phyloP scores from a whole-genome alignment of 1,284 basidiomycete genomes.

The Cryptococcus sp. region DNA sequence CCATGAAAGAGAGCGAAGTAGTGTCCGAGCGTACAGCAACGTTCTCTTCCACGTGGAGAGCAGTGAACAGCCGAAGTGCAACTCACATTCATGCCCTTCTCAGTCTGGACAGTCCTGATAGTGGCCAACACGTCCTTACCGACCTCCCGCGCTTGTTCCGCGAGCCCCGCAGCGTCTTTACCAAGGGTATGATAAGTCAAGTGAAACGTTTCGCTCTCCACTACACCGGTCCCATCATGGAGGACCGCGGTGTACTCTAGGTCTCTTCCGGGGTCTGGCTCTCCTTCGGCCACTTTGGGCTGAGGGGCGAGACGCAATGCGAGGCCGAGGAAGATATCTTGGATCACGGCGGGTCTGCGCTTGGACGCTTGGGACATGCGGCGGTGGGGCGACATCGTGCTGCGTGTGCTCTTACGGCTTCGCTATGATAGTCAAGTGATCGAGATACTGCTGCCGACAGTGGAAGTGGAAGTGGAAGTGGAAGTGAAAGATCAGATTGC shows the following conservation, averaged over 20 bases:
- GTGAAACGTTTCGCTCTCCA: slow-evolving; percentile 34
- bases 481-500: no score
- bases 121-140: slow-evolving; percentile 27
- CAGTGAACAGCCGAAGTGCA: neutral
- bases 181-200: slow-evolving; percentile 14
- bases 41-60: no score
- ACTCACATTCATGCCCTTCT: slow-evolving; percentile 38
- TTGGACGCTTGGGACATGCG: slow-evolving; percentile 26
- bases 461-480: no score
- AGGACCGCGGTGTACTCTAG: slow-evolving; percentile 35
- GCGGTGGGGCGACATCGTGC: slow-evolving; percentile 30
- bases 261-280: slow-evolving; percentile 19
- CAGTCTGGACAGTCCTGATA: slow-evolving; percentile 27
- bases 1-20: no score
- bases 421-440: neutral
- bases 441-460: neutral
- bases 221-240: slow-evolving; percentile 41
- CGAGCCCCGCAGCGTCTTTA: slow-evolving; percentile 21
- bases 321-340: slow-evolving; percentile 43
- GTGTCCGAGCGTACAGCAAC: no score
- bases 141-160: slow-evolving; percentile 32
- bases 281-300: neutral
- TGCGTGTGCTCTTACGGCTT: neutral
- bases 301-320: slow-evolving; percentile 22
- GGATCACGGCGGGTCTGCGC: slow-evolving; percentile 28